Evolutionary conservation across 768 basidiomycete species (phyloP).

Genomic region (Boletus vermiculosoides): DNA sequence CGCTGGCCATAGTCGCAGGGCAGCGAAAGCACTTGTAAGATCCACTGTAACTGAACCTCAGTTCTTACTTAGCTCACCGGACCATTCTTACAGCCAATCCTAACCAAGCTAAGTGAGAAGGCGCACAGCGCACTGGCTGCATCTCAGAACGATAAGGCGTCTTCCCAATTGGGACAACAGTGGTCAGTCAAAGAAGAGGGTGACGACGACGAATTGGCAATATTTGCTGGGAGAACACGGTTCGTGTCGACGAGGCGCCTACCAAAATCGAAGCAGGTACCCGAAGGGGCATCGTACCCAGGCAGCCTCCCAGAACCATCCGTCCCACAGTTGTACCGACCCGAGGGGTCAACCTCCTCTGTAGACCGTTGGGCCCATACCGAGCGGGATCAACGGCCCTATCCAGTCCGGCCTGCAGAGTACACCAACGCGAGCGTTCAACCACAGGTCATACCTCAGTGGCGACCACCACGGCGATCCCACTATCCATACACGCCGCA

Average conservation of each 20-base stretch:
- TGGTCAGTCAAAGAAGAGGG: constrained; percentile 57
- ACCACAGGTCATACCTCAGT: constrained; percentile 17
- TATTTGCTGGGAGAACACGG: constrained; percentile 66
- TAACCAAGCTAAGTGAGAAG: constrained; percentile 62
- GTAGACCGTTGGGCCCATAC: constrained; percentile 15
- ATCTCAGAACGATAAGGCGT: constrained; percentile 37
- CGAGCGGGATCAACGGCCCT: constrained; percentile 17
- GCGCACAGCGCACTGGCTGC: constrained; percentile 54
- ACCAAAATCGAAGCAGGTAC: constrained; percentile 16
- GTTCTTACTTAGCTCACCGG: constrained; percentile 2
- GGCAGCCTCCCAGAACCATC: constrained; percentile 1
- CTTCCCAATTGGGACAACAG: constrained; percentile 34
- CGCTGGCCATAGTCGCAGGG: constrained; percentile 55
- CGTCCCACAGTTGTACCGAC: constrained; percentile 11
- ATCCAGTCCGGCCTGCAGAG: constrained; percentile 4
- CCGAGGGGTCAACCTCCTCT: constrained; percentile 14
- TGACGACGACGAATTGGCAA: constrained; percentile 60
- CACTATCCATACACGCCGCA: constrained; percentile 29
- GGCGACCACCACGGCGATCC: constrained; percentile 30
- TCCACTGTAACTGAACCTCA: not conserved
- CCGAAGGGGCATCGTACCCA: constrained; percentile 1
- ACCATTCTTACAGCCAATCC: constrained; percentile 43
- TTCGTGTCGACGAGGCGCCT: constrained; percentile 52
- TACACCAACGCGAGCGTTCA: constrained; percentile 7
- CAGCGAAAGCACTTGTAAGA: constrained; percentile 63